Base-by-base conservation (phyloP, 2,329 filamentous ascomycete species). In the Epichloe glyceriae region DNA sequence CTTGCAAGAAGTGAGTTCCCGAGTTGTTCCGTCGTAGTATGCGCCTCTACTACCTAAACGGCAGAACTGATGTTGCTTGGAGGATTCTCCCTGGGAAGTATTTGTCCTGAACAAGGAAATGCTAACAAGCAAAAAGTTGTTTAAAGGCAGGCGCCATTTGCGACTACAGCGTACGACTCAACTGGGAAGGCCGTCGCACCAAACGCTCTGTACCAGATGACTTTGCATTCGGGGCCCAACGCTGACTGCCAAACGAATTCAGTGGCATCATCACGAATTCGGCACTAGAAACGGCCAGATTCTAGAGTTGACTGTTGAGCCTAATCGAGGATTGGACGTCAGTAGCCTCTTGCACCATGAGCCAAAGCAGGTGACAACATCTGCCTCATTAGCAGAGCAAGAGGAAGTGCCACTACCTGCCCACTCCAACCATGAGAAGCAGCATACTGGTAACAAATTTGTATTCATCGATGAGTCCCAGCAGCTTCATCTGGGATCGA, bases 121-220 rank as follows among this genome's bases (percentile, higher is more conserved):
- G 46, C 46, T 48, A 14, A 48, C 26, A 40, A 43, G 34, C 34
- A 37, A 35, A 52, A 52, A 74, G 72, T 61, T 91, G 87, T 65
- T 74, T 81, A 58, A 80, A 80, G 54, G 80, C 83, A 55, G 81
- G 82, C 54, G 85, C 88, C 62, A 70, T 71, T 45, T 93, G 87
- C 69, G 86, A 93, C 66, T 91, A 90, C 64, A 86, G 80, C 59
- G 86, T 91, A 58, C 78, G 85, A 34, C 70, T 91, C 56, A 90
- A 90, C 60, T 91, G 87, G 87, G 83, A 85, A 53, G 85, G 86
- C 4, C 77, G 86, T 51, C 54, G 57, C 43, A 53, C 54, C 5
- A 62, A 60, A 46, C 57, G 54, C 20, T 38, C 53, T 8, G 38
- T 39, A 4, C 14, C 35, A 5, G 42, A 43, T n/a, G 19, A 26